Base-by-base conservation (phyloP, 2,329 filamentous ascomycete genomes). In the Endocalyx cinctus region DNA sequence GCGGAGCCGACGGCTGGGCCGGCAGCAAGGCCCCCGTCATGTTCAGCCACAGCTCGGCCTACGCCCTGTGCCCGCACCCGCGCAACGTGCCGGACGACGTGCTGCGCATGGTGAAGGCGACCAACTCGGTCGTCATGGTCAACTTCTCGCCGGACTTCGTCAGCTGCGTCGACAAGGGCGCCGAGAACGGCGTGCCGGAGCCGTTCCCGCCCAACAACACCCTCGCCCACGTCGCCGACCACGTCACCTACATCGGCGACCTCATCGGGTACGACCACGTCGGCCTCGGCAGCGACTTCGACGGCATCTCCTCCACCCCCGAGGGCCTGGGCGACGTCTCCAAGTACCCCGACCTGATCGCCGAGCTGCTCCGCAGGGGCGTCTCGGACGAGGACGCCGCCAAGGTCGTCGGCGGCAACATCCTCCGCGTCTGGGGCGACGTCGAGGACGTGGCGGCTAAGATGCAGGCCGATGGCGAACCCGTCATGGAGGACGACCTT, bases 21-120 rank as follows among this genome's bases (percentile, higher is more conserved):
- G 85, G 86, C 6, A 89, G 83, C 52, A 66, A 71, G 36, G 88
- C 90, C 1, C 89, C 90, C 0, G 73, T 92, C 5, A 92, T 96
- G 37, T 96, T 87, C 68, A 87, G 82, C 37, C 90, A 97, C 57
- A 92, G 84, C 47, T 90, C 84, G 5, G 86, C 84, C 2, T 82
- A 84, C 49, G 72, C 77, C 2, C 54, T 96, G 15, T 96, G 88
- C 54, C 86, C 86, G 6, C 88, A 96, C 59, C 87, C 88, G 8
- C 77, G 90, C 20, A 97, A 97, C 49, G 89, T 94, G 6, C 85
- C 86, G 1, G 88, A 97, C 44, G 75, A 89, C 35, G 78, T 95
- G 11, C 67, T 97, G 6, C 63, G 82, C 25, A 66, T 92, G 1
- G 84, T 96, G 23, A 86, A 85, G 57, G 58, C 76, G 49, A 77